Evolutionary conservation across 2,329 filamentous ascomycete species (phyloP).

Genomic region (Cladobotryum mycophilum): DNA sequence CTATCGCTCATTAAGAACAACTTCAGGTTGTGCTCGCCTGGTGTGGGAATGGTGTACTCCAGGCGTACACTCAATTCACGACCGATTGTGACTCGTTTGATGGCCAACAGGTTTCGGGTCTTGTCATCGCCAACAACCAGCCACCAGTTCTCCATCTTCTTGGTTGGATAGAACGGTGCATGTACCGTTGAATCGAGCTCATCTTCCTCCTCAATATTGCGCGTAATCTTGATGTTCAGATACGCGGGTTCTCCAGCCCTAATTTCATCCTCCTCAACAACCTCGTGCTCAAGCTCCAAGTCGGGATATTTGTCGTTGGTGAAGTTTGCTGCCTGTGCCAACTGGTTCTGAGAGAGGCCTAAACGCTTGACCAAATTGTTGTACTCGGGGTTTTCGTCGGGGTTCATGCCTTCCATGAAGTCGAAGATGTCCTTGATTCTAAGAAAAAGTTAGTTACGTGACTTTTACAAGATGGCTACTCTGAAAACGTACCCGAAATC

Average conservation of each 20-base stretch:
- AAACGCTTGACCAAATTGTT: slow-evolving; percentile 69
- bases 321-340: slow-evolving; percentile 85
- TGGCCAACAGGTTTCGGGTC: slow-evolving; percentile 79
- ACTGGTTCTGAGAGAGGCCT: slow-evolving; percentile 71
- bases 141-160: slow-evolving; percentile 99
- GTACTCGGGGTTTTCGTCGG: slow-evolving; percentile 82
- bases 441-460: slow-evolving; percentile 25
- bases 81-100: slow-evolving; percentile 89
- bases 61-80: slow-evolving; percentile 70
- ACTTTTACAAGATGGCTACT: background rate
- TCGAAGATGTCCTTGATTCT: slow-evolving; percentile 92
- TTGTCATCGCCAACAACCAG: slow-evolving; percentile 90
- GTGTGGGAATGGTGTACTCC: slow-evolving; percentile 79
- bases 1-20: slow-evolving; percentile 95
- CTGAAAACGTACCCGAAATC: slow-evolving; percentile 58
- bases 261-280: slow-evolving; percentile 75
- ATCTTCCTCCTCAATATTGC: slow-evolving; percentile 66
- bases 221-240: slow-evolving; percentile 76
- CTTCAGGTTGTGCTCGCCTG: slow-evolving; percentile 82
- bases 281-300: slow-evolving; percentile 81
- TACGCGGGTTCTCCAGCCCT: slow-evolving; percentile 75
- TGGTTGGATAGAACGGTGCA: slow-evolving; percentile 85
- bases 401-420: slow-evolving; percentile 99
- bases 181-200: slow-evolving; percentile 80
- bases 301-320: slow-evolving; percentile 97